Evolutionary conservation across 2,329 filamentous ascomycete genomes (phyloP), one percentile per base, ranked within the genome.

Genomic region (Cordyceps cicadae): DNA sequence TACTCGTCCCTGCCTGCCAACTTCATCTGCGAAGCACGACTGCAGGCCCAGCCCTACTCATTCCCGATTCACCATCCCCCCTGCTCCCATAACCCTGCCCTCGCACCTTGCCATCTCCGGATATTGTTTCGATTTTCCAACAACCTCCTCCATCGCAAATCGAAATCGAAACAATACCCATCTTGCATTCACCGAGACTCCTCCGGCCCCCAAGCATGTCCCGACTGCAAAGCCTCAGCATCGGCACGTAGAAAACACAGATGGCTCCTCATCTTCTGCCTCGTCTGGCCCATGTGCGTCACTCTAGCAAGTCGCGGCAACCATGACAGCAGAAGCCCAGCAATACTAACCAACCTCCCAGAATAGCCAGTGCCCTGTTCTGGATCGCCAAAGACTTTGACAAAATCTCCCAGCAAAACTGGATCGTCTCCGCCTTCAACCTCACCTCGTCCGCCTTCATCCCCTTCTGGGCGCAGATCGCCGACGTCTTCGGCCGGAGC

Each of bases 381-480:
- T 83, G 79, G 64, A 88, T 89, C 53, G 86, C 86, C 3, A 76
- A 79, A 0, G 82, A 88, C 67, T 89, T 89, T 69, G 79, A 77
- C 62, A 69, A 84, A 67, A 68, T 84, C 5, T 77, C 80, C 19
- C 80, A 86, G 65, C 76, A 87, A 2, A 88, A 87, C 67, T 88
- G 85, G 85, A 87, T 90, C 67, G 81, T 88, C 19, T 86, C 86
- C 0, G 77, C 85, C 7, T 89, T 88, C 71, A 88, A 85, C 57
- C 75, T 90, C 15, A 86, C 85, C 0, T 83, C 83, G 0, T 85
- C 86, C 1, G 81, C 85, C 1, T 88, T 88, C 64, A 84, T 88
- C 9, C 86, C 86, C 3, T 80, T 82, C 57, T 88, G 85, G 73
- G 84, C 82, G 1, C 85, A 88, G 65, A 76, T 86, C 50, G 80